Evolutionary conservation across 306 rosid species (phyloP), one percentile per base, ranked within the genome.

Genomic region (Malus orientalis): DNA sequence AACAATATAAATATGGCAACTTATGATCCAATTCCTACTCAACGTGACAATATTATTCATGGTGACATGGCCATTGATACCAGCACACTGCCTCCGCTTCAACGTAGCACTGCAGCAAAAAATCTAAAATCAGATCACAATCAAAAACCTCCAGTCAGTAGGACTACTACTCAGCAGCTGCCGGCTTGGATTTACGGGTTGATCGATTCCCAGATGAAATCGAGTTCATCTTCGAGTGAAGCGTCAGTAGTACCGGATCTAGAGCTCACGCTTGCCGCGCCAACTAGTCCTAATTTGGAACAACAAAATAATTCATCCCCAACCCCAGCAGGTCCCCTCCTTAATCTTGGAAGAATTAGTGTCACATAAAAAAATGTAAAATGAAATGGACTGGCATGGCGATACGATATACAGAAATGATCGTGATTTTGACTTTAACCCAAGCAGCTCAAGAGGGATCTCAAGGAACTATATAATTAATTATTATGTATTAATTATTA

Each of bases 181-280:
- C 82, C 87, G 1, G 77, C 38, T 54, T 88, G 90, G 93, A 66
- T 73, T 55, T 83, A 73, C 75, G 85, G 86, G 13, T 62, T 87
- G 75, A 54, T 82, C 27, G 81, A 79, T 81, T 78, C 80, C 45
- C 85, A 75, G 75, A 73, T 79, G 76, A 85, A 81, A 51, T 45
- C 82, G 15, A 62, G 30, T 49, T 69, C 47, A 54, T 42, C 80
- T 33, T 15, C 86, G 8, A 51, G 55, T 51, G 18, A 51, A 74
- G 75, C 69, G 61, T 70, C 82, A 53, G 81, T 85, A 53, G 82
- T 45, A 23, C 87, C 77, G 67, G 83, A 91, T 84, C 84, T 92
- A 75, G 93, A 92, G 68, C 96, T 94, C 66, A 91, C 89, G 58
- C 96, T 94, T 65, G 94, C 96, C 2, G 85, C 81, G 7, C 92